These are phyloP conservation scores for Mortierella claussenii DNA, from an alignment of 192 early-diverging fungal genomes.

Conservation along the genomic window DNA sequence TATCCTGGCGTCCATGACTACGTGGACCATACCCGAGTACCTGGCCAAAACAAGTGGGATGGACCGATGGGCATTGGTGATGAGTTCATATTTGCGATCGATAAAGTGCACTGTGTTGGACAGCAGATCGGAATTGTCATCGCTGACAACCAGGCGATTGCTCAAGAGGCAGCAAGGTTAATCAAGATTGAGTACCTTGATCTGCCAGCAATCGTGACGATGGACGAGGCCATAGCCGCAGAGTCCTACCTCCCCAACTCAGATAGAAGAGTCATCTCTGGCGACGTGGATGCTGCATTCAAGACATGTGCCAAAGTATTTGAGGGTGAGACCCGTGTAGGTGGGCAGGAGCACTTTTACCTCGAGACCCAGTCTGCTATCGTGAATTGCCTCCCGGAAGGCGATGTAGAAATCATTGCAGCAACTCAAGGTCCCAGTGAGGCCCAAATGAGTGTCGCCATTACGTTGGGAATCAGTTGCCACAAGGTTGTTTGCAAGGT, in stretches of 20 bases:
- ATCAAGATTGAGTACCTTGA: slow-evolving; percentile 79
- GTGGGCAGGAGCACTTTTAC: slow-evolving; percentile 88
- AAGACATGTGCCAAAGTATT: slow-evolving; percentile 59
- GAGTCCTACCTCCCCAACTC: slow-evolving; percentile 67
- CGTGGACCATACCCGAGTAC: slow-evolving; percentile 73
- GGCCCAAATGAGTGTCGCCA: slow-evolving; percentile 72
- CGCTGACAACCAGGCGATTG: slow-evolving; percentile 71
- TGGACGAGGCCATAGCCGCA: slow-evolving; percentile 80
- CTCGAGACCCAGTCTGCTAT: slow-evolving; percentile 80
- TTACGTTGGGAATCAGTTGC: slow-evolving; percentile 73
- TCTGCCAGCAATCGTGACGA: slow-evolving; percentile 74
- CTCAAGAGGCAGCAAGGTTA: slow-evolving; percentile 71
- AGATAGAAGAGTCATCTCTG: slow-evolving; percentile 60
- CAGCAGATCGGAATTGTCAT: slow-evolving; percentile 85
- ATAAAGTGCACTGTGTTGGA: slow-evolving; percentile 70
- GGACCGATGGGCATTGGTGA: slow-evolving; percentile 69
- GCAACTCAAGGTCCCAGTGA: slow-evolving; percentile 83
- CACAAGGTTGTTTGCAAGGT: slow-evolving; percentile 78
- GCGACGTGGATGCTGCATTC: slow-evolving; percentile 69
- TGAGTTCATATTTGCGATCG: slow-evolving; percentile 81
- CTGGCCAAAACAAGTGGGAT: slow-evolving; percentile 65
- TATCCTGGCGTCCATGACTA: slow-evolving; percentile 73
- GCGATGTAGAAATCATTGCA: slow-evolving; percentile 81
- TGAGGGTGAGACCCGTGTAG: slow-evolving; percentile 63
- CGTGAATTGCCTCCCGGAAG: slow-evolving; percentile 76